Percentiles rank a stretch among this genome's conserved stretches.
phyloP scores from a whole-genome alignment of 1,284 basidiomycete species.

The Marasmius oreades region DNA sequence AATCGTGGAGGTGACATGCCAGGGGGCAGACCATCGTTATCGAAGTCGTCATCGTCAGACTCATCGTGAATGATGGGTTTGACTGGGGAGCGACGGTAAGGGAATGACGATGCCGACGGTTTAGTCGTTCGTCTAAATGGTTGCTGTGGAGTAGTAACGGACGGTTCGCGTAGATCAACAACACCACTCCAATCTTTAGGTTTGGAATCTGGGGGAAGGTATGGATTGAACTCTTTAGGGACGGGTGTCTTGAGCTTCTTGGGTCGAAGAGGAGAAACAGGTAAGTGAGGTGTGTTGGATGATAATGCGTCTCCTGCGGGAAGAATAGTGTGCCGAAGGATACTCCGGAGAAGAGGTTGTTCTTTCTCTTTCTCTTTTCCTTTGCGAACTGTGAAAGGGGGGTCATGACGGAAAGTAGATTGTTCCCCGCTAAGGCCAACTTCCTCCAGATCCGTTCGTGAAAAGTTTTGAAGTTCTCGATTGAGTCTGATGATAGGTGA shows the following conservation, averaged over 20 bases:
- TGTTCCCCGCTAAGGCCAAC: background rate
- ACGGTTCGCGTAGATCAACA: conserved; percentile 67
- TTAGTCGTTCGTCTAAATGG: too few relatives aligned
- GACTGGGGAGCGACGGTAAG: conserved; percentile 1
- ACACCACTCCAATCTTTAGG: conserved; percentile 68
- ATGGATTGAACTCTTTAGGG: conserved; percentile 58
- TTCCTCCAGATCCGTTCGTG: conserved; percentile 32
- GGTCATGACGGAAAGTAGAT: conserved; percentile 16
- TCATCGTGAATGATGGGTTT: conserved; percentile 21
- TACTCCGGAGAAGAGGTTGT: conserved; percentile 42
- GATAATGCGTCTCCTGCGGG: conserved; percentile 23
- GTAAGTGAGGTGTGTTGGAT: conserved; percentile 24
- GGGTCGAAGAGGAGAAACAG: conserved; percentile 36
- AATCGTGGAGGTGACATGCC: conserved; percentile 87
- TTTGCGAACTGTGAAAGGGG: conserved; percentile 21
- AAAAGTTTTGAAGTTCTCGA: conserved; percentile 60
- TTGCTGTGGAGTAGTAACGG: conserved; percentile 33
- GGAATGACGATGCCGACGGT: too few relatives aligned
- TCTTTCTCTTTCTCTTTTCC: conserved; percentile 41
- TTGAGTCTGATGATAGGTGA: conserved; percentile 75
- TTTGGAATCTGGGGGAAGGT: conserved; percentile 49
- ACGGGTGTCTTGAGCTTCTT: conserved; percentile 47
- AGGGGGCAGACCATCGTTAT: conserved; percentile 50
- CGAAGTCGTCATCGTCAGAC: conserved; percentile 31
- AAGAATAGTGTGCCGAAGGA: conserved; percentile 45